A percentile compares a stretch with the other conserved stretches of the same genome.
Evolutionary conservation across 768 basidiomycete genomes (phyloP).

Genomic region (Mycena vulgaris): DNA sequence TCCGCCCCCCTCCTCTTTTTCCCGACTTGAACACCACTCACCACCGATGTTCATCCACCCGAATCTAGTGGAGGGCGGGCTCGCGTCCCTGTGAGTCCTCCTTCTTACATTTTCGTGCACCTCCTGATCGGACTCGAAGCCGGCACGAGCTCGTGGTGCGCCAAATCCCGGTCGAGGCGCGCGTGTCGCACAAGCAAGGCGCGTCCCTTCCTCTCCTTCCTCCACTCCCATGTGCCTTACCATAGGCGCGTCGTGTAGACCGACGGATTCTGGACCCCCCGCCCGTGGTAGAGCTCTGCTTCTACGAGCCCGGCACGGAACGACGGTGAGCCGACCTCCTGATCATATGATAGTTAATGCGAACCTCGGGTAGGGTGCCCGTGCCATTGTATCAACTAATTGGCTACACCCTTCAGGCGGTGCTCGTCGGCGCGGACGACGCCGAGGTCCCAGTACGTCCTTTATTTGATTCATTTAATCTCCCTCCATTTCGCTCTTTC

Average conservation of each 20-base stretch:
- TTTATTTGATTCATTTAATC: no score
- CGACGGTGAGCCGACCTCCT: not conserved
- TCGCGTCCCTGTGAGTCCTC: not conserved
- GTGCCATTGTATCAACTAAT: not conserved
- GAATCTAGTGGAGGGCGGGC: not conserved
- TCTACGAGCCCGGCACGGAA: not conserved
- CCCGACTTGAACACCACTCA: no score
- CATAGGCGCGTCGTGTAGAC: not conserved
- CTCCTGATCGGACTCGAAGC: not conserved
- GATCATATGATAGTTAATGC: not conserved
- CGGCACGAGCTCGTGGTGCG: not conserved
- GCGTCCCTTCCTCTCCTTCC: not conserved
- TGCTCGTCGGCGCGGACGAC: no score
- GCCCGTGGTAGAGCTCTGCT: conserved; percentile 2
- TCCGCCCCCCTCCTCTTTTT: no score
- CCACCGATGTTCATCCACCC: not conserved
- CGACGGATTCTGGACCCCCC: conserved; percentile 15
- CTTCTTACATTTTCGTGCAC: not conserved
- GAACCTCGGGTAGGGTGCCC: not conserved
- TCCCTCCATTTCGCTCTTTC: no score
- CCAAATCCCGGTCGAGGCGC: not conserved
- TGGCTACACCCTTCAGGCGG: no score
- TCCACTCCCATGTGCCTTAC: no score
- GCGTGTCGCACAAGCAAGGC: not conserved
- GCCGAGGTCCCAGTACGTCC: no score